These are phyloP conservation scores for Cochlearia excelsa DNA, from an alignment of 345 rosid genomes.

Conservation along the genomic window DNA sequence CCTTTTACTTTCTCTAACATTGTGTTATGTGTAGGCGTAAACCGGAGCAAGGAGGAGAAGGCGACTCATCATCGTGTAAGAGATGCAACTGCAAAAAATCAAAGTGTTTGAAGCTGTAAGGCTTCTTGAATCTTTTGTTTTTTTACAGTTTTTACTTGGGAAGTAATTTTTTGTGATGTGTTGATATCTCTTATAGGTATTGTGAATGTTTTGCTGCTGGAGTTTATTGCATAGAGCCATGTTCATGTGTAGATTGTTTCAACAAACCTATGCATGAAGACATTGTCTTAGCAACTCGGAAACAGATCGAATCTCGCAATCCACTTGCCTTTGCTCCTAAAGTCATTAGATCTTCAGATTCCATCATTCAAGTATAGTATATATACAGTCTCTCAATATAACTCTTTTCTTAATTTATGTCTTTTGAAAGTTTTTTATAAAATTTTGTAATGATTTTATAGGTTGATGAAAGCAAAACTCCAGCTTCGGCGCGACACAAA, in stretches of 20 bases:
- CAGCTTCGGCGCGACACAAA: slow-evolving; percentile 11
- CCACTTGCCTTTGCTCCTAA: slow-evolving; percentile 97
- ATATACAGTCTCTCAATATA: too few species aligned
- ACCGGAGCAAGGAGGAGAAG: slow-evolving; percentile 57
- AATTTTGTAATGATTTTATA: neutral
- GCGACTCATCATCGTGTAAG: slow-evolving; percentile 58
- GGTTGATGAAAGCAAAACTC: slow-evolving; percentile 65
- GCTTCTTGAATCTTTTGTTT: too few species aligned
- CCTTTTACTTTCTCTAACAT: neutral
- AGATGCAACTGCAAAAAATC: slow-evolving; percentile 92
- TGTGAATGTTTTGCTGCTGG: slow-evolving; percentile 99
- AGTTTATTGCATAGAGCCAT: slow-evolving; percentile 34
- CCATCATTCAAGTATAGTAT: slow-evolving; percentile 21
- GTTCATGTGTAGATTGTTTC: too few species aligned
- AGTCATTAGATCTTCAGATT: slow-evolving; percentile 61
- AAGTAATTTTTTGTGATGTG: neutral
- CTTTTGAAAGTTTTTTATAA: neutral
- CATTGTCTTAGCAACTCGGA: slow-evolving; percentile 80
- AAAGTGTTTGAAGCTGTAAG: slow-evolving; percentile 95
- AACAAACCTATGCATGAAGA: slow-evolving; percentile 37
- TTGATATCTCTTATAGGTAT: slow-evolving; percentile 26
- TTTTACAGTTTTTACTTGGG: too few species aligned
- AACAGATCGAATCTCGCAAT: slow-evolving; percentile 84
- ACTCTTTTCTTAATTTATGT: too few species aligned
- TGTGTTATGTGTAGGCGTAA: slow-evolving; percentile 45